A percentile compares a stretch with the other conserved stretches of the same genome.
Conservation (phyloP, 2,329 filamentous ascomycete species). For the Ophiostoma populinum region DNA sequence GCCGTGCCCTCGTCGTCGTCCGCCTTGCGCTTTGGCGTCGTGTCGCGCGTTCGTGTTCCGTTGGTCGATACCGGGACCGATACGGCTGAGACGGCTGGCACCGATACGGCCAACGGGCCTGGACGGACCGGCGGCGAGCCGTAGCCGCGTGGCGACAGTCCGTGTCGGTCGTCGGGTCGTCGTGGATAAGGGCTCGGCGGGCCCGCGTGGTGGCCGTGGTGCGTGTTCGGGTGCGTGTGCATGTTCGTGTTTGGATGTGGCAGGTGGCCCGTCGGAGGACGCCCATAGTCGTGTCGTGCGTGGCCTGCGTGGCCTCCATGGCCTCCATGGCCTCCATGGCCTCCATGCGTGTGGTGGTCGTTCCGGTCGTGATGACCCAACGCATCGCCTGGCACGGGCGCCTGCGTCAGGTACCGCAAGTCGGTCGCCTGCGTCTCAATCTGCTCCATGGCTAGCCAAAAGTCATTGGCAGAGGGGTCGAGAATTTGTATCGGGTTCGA, state of each 20-base stretch:
- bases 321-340: background rate
- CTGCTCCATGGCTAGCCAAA: conserved; percentile 31
- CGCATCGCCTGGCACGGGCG: conserved; percentile 5
- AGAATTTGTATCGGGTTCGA: too few relatives aligned
- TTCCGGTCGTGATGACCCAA: conserved; percentile 12
- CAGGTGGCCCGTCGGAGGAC: background rate
- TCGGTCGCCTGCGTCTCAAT: conserved; percentile 37
- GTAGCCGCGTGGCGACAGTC: conserved; percentile 12
- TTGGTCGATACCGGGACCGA: too few relatives aligned
- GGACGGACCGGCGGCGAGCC: background rate
- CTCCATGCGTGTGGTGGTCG: background rate
- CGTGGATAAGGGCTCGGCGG: conserved; percentile 1
- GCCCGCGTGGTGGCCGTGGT: conserved; percentile 7
- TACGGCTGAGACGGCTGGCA: background rate
- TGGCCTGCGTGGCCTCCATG: background rate
- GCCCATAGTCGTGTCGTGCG: background rate
- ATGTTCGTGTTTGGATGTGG: conserved; percentile 3
- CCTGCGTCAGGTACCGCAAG: conserved; percentile 31
- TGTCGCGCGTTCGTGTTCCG: too few relatives aligned
- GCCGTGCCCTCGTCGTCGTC: conserved; percentile 23
- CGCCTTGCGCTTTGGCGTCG: conserved; percentile 24
- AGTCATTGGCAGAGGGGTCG: conserved; percentile 12
- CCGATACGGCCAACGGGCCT: background rate
- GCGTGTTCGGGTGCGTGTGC: conserved; percentile 1
- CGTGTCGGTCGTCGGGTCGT: conserved; percentile 3